Percentiles rank a stretch among this genome's conserved stretches.
phyloP scores from a whole-genome alignment of 1,284 basidiomycete genomes.

The Cryptococcus sp. region DNA sequence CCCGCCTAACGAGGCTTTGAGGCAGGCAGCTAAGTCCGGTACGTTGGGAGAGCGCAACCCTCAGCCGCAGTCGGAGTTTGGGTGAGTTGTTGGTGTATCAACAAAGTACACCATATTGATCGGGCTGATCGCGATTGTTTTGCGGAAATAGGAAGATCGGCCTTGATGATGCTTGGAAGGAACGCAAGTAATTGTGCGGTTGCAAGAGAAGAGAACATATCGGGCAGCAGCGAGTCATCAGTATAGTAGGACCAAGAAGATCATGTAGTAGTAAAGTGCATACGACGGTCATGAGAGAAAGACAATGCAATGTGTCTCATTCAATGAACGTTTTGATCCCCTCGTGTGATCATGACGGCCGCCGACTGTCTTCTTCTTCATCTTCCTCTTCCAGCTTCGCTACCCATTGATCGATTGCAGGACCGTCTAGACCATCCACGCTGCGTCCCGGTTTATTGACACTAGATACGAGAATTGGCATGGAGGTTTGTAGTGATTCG shows the following conservation, averaged over 20 bases:
- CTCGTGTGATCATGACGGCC: constrained; percentile 1
- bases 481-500: constrained; percentile 26
- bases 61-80: constrained; percentile 33
- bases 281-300: no score
- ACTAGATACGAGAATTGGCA: constrained; percentile 26
- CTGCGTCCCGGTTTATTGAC: constrained; percentile 18
- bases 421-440: constrained; percentile 15
- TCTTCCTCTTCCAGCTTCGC: constrained; percentile 17
- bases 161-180: constrained; percentile 31
- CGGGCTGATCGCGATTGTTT: not conserved
- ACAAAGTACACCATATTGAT: not conserved
- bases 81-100: constrained; percentile 32
- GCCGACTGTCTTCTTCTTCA: constrained; percentile 11
- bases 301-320: not conserved
- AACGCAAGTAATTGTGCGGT: constrained; percentile 17
- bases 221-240: no score
- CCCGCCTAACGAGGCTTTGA: constrained; percentile 38
- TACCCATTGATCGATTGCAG: constrained; percentile 20
- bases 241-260: no score
- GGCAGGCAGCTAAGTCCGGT: constrained; percentile 34
- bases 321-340: not conserved
- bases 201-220: no score
- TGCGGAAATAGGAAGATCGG: constrained; percentile 14
- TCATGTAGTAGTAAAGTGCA: no score
- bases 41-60: constrained; percentile 37